Conservation (phyloP, 2,329 filamentous ascomycete species). For the Aspergillus sp. region DNA sequence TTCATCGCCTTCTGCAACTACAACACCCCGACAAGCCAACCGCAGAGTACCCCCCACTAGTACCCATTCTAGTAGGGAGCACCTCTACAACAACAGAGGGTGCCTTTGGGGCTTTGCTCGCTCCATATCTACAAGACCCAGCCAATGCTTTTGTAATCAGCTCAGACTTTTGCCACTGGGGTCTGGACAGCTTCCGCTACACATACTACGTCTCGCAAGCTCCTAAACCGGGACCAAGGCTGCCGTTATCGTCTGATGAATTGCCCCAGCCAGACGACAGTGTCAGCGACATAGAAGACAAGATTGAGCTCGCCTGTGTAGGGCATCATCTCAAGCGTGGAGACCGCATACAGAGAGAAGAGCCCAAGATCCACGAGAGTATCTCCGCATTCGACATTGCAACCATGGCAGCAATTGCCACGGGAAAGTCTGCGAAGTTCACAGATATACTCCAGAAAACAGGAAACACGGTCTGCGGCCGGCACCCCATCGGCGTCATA, state of each 20-base stretch:
- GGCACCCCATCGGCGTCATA: constrained; percentile 89
- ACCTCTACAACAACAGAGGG: constrained; percentile 67
- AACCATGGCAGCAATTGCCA: constrained; percentile 82
- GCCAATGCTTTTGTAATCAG: constrained; percentile 80
- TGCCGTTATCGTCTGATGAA: constrained; percentile 43
- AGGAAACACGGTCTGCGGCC: constrained; percentile 87
- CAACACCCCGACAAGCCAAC: constrained; percentile 50
- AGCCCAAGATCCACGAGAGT: constrained; percentile 72
- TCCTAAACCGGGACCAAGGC: constrained; percentile 34
- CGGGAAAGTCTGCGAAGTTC: constrained; percentile 70
- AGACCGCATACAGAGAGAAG: constrained; percentile 33
- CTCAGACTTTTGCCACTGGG: constrained; percentile 98
- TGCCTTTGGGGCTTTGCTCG: constrained; percentile 67
- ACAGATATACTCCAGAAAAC: constrained; percentile 68
- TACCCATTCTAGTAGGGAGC: constrained; percentile 84
- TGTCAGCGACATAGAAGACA: constrained; percentile 25
- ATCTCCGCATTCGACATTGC: constrained; percentile 77
- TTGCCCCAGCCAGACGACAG: constrained; percentile 40
- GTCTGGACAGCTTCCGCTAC: constrained; percentile 72
- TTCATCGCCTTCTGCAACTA: constrained; percentile 72
- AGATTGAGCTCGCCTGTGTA: constrained; percentile 28
- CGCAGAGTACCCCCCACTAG: constrained; percentile 67
- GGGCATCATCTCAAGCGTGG: constrained; percentile 31
- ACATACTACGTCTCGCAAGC: constrained; percentile 68
- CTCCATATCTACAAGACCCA: constrained; percentile 74